These are phyloP conservation scores for Corymbia citriodora DNA, from an alignment of 441 rosid genomes.

Conservation along the genomic window DNA sequence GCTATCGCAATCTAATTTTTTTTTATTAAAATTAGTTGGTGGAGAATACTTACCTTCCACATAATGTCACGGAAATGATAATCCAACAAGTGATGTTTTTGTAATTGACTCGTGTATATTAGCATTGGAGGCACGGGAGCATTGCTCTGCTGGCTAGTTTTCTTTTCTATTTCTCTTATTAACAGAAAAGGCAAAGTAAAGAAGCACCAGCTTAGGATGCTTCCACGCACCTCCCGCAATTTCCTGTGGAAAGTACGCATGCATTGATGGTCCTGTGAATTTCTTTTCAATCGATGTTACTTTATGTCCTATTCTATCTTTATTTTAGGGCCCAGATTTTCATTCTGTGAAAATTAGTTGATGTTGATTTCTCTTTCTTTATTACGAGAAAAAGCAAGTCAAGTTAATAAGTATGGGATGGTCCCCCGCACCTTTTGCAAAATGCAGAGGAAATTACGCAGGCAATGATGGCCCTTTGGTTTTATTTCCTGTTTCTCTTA, in stretches of 20 bases:
- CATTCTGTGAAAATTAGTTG: neutral
- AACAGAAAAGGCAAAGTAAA: too few species aligned
- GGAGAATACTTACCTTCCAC: fast-evolving
- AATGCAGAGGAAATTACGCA: neutral
- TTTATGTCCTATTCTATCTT: too few species aligned
- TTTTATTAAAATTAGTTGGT: too few species aligned
- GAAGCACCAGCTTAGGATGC: too few species aligned
- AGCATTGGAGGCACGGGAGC: neutral
- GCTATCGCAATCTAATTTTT: fast-evolving
- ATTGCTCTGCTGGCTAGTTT: too few species aligned
- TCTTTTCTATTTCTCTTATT: too few species aligned
- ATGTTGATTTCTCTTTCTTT: neutral
- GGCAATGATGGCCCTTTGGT: neutral
- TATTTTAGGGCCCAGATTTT: too few species aligned
- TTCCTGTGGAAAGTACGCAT: fast-evolving
- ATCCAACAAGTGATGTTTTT: too few species aligned
- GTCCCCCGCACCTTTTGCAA: neutral
- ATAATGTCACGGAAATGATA: too few species aligned
- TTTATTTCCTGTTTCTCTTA: neutral
- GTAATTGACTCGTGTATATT: neutral
- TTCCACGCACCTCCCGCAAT: too few species aligned
- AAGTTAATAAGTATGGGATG: neutral
- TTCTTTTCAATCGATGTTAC: too few species aligned
- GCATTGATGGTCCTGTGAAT: too few species aligned
- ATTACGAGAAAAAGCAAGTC: neutral